Conservation (phyloP, 148 eudicot species). For the Rheum nobile region DNA sequence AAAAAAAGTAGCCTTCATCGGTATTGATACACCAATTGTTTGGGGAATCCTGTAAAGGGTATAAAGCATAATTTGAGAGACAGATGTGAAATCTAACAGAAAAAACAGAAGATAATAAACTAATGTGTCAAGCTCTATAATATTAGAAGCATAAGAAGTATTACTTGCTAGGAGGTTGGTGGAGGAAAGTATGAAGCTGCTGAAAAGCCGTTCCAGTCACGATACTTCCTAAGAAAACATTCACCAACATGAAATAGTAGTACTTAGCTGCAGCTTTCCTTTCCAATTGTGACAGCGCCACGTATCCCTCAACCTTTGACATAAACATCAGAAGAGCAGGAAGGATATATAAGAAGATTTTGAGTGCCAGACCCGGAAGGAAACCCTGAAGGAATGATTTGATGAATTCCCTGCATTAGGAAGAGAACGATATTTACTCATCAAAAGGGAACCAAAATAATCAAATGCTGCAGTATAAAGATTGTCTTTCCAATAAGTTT, state of each 20-base stretch:
- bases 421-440: neutral
- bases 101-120: neutral
- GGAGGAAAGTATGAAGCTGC: slow-evolving; percentile 88
- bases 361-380: slow-evolving; percentile 92
- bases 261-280: slow-evolving; percentile 82
- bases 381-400: slow-evolving; percentile 97
- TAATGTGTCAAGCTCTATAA: neutral
- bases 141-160: slow-evolving; percentile 2
- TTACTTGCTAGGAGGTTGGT: slow-evolving; percentile 83
- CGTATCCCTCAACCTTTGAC: slow-evolving; percentile 93
- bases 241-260: slow-evolving; percentile 92
- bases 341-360: slow-evolving; percentile 69
- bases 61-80: neutral
- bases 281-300: slow-evolving; percentile 66
- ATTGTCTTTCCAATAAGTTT: neutral
- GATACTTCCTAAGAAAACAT: slow-evolving; percentile 92
- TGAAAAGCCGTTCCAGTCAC: slow-evolving; percentile 85
- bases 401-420: slow-evolving; percentile 60
- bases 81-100: neutral
- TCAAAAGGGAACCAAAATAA: neutral
- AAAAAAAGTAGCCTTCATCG: slow-evolving; percentile 98
- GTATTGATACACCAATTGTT: slow-evolving; percentile 89
- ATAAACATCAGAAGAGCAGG: slow-evolving; percentile 72
- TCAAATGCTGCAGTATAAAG: neutral
- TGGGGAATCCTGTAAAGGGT: slow-evolving; percentile 55